These are phyloP conservation scores for Thalassiosira livingstoniorum DNA, from an alignment of 352 stramenopile species.

Conservation along the genomic window DNA sequence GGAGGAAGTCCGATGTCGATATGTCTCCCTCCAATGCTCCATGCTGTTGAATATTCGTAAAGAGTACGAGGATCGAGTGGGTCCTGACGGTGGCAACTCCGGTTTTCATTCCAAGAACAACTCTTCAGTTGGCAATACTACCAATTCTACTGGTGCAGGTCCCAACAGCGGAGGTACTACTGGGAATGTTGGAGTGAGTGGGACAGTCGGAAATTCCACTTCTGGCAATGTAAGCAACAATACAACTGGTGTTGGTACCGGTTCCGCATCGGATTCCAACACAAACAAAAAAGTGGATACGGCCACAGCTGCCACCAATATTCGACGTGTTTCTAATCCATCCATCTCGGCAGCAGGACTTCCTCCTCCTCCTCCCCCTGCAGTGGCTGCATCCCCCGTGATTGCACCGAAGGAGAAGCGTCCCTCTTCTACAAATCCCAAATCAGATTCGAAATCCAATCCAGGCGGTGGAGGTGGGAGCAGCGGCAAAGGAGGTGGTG, in stretches of 20 bases:
- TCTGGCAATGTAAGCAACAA: not conserved
- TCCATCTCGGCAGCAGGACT: not conserved
- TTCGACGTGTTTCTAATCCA: constrained; percentile 10
- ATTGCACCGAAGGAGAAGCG: constrained; percentile 38
- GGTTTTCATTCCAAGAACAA: no score
- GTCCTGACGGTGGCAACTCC: constrained; percentile 25
- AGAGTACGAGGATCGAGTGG: constrained; percentile 38
- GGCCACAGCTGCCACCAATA: no score
- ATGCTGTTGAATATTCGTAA: constrained; percentile 62
- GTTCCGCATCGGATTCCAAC: not conserved
- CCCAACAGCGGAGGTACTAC: not conserved
- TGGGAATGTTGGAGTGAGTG: constrained; percentile 1
- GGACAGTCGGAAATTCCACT: not conserved
- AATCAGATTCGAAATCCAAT: constrained; percentile 30
- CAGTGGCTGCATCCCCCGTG: not conserved
- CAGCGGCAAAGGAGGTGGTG: not conserved
- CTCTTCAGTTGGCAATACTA: constrained; percentile 37
- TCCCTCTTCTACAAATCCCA: not conserved
- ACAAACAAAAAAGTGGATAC: not conserved
- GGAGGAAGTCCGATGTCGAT: constrained; percentile 79
- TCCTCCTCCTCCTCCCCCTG: not conserved
- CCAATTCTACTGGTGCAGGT: not conserved
- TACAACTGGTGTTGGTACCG: not conserved
- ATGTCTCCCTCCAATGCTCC: constrained; percentile 73
- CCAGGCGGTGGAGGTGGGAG: not conserved